Evolutionary conservation across 1,284 basidiomycete genomes (phyloP).

Genomic region (Ceratobasidium sp.): DNA sequence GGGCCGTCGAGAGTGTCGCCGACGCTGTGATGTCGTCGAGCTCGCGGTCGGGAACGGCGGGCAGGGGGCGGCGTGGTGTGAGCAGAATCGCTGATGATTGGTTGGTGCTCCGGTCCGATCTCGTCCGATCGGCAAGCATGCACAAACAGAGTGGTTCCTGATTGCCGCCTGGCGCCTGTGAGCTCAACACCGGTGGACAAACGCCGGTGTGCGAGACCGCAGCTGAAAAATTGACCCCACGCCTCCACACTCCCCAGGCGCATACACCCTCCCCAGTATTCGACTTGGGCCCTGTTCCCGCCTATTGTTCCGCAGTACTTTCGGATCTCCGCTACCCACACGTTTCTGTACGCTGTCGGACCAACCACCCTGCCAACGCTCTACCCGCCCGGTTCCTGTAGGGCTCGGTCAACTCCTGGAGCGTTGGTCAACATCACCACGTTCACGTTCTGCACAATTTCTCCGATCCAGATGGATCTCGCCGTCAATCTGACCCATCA

Average conservation of each 20-base stretch:
- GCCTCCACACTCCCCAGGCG: neutral
- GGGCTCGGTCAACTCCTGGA: neutral
- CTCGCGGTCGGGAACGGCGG: slow-evolving; percentile 17
- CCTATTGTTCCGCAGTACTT: neutral
- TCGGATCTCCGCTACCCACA: neutral
- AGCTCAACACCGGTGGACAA: neutral
- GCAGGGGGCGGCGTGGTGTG: slow-evolving; percentile 8
- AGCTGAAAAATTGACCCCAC: neutral
- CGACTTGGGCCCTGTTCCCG: neutral
- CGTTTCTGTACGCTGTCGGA: neutral
- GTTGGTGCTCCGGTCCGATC: slow-evolving; percentile 16
- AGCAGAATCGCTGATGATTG: neutral
- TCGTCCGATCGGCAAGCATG: slow-evolving; percentile 23
- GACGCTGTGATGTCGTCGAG: slow-evolving; percentile 11
- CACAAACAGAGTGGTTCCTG: slow-evolving; percentile 4
- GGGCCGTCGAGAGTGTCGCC: neutral
- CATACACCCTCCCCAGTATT: neutral
- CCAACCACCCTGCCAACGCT: neutral
- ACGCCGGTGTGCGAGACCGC: neutral
- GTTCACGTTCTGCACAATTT: slow-evolving; percentile 18
- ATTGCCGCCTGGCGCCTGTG: slow-evolving; percentile 31
- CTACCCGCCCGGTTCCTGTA: neutral
- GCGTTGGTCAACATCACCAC: slow-evolving; percentile 2
- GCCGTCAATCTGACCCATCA: slow-evolving; percentile 24
- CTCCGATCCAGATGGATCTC: slow-evolving; percentile 36